Evolutionary conservation across 2,329 filamentous ascomycete genomes (phyloP), one percentile per base, ranked within the genome.

Genomic region (Metarhizium rileyi): DNA sequence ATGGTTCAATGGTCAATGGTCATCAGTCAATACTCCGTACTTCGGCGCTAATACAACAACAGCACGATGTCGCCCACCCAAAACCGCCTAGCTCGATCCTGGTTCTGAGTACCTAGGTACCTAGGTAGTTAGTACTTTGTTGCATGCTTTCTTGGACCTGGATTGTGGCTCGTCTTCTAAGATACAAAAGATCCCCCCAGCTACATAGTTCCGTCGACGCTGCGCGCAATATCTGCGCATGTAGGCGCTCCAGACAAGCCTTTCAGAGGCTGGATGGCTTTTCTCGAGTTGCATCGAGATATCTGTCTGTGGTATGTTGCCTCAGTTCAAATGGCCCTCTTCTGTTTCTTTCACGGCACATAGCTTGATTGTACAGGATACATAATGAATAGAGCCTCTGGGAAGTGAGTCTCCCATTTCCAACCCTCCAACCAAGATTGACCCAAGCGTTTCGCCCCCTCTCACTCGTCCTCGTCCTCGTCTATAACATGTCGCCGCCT

Each of bases 401-500:
- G 18, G n/a, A 41, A 42, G 38, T n/a, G 7, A 12, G 10, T 5
- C 16, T 42, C n/a, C 38, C n/a, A 5, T 22, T 14, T 23, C 22
- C 20, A 25, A 42, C 2, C 22, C 18, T 4, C 22, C 18, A 40
- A 40, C 36, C 14, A 7, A 22, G 6, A 36, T 16, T 14, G 7
- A 14, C 10, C 22, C 36, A 22, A 40, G n/a, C n/a, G n/a, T 22
- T 1, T 44, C 38, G 23, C 38, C 35, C 33, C 45, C 48, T 43
- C 44, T 51, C 46, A 51, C 53, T 74, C 72, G 40, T 80, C 77
- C 38, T 82, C 79, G 50, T 82, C 78, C 49, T 82, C 79, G 49
- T 81, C 78, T 51, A 83, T 71, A 55, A 83, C 67, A 38, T 70
- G 72, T 55, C 78, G 74, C 52, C 79, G 71, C 59, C 78, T 75